Conservation (phyloP, 306 rosid species). For the Rosa chinensis region DNA sequence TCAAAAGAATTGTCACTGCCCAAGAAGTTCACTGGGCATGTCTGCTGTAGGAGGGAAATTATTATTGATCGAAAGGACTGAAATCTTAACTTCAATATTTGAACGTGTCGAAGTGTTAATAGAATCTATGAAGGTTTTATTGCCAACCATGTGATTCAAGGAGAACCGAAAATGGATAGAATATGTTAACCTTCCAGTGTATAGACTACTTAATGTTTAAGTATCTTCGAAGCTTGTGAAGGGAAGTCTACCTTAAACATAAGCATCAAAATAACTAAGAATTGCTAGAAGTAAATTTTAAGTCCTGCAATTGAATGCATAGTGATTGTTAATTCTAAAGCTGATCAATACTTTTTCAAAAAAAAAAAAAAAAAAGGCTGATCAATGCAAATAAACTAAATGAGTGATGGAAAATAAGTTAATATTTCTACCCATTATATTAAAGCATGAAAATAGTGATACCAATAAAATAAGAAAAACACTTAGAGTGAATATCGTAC, state of each 20-base stretch:
- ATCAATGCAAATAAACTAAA: not conserved
- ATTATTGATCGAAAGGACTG: not conserved
- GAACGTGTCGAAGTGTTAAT: not conserved
- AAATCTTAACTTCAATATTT: not conserved
- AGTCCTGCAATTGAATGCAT: not conserved
- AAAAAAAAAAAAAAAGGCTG: too few relatives aligned
- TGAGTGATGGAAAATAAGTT: not conserved
- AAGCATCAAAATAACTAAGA: not conserved
- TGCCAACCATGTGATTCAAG: not conserved
- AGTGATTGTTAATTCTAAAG: not conserved
- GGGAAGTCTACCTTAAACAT: not conserved
- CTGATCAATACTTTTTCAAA: not conserved
- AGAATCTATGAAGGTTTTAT: not conserved
- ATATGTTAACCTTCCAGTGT: not conserved
- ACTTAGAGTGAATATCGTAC: slow-evolving; percentile 42
- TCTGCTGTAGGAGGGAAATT: not conserved
- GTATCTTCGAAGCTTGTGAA: slow-evolving; percentile 1
- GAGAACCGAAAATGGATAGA: not conserved
- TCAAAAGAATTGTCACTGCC: not conserved
- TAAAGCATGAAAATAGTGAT: slow-evolving; percentile 15
- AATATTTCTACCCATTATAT: slow-evolving; percentile 13
- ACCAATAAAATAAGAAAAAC: not conserved
- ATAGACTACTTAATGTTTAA: not conserved
- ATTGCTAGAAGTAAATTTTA: not conserved
- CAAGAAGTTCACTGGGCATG: not conserved